Evolutionary conservation across 2,329 filamentous ascomycete genomes (phyloP).

Genomic region (Beauveria asiatica): DNA sequence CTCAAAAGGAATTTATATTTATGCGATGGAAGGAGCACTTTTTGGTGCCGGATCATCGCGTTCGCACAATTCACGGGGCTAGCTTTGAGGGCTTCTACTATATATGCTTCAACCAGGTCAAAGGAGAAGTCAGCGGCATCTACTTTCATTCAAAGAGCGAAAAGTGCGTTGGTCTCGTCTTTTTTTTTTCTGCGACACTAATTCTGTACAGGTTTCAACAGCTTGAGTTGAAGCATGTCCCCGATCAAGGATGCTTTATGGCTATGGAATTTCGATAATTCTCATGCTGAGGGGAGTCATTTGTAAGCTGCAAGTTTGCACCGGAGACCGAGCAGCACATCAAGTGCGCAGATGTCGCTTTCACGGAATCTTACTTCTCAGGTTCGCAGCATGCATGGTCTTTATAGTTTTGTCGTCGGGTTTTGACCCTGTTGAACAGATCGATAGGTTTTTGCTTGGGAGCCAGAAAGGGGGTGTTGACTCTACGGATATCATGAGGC

Average conservation of each 20-base stretch:
- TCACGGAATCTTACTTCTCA: neutral
- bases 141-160: conserved; percentile 98
- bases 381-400: conserved; percentile 3
- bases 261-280: conserved; percentile 68
- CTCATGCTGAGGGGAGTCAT: neutral
- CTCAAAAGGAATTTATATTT: conserved; percentile 81
- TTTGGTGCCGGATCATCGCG: conserved; percentile 86
- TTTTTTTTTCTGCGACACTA: neutral
- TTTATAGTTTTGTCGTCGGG: neutral
- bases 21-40: conserved; percentile 99
- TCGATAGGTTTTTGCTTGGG: conserved; percentile 5
- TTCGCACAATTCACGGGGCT: conserved; percentile 82
- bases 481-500: conserved; percentile 3
- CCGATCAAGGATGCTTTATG: conserved; percentile 73
- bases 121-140: conserved; percentile 80
- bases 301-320: neutral
- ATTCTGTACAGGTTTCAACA: conserved; percentile 68
- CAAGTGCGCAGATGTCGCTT: neutral
- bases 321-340: neutral
- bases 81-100: conserved; percentile 99
- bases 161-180: conserved; percentile 56
- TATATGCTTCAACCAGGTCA: conserved; percentile 93
- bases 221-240: conserved; percentile 80
- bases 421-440: neutral
- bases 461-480: conserved; percentile 1